Conservation (phyloP, 2,329 filamentous ascomycete species). For the Rhexocercosporidium sp. region DNA sequence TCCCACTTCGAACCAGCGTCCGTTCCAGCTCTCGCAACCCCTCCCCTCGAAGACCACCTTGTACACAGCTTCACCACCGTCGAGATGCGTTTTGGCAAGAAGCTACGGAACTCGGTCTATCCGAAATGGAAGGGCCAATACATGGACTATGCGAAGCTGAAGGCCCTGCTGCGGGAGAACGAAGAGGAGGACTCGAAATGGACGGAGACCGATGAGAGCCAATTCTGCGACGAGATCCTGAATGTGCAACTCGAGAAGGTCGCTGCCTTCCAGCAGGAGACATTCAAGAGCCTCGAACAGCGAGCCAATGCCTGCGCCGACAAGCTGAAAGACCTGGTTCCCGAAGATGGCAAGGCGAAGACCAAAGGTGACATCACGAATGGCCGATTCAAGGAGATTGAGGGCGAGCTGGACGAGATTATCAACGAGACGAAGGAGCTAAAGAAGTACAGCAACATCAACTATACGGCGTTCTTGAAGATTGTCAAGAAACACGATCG, state of each 20-base stretch:
- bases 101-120: constrained; percentile 79
- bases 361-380: constrained; percentile 53
- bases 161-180: constrained; percentile 84
- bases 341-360: constrained; percentile 58
- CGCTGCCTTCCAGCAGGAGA: constrained; percentile 83
- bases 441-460: constrained; percentile 93
- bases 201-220: constrained; percentile 93
- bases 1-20: constrained; percentile 3
- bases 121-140: constrained; percentile 91
- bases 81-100: constrained; percentile 91
- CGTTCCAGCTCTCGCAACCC: not conserved
- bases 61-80: not conserved
- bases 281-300: constrained; percentile 63
- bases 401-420: constrained; percentile 82
- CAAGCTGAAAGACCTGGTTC: constrained; percentile 80
- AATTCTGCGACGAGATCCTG: constrained; percentile 93
- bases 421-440: constrained; percentile 91
- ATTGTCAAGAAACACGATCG: constrained; percentile 99
- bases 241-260: constrained; percentile 97
- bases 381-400: constrained; percentile 70
- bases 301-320: constrained; percentile 63
- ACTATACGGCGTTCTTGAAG: constrained; percentile 97
- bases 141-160: constrained; percentile 94
- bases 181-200: constrained; percentile 67
- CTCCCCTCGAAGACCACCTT: constrained; percentile 3